phyloP scores from a whole-genome alignment of 441 rosid species.

The Populus hybrid region DNA sequence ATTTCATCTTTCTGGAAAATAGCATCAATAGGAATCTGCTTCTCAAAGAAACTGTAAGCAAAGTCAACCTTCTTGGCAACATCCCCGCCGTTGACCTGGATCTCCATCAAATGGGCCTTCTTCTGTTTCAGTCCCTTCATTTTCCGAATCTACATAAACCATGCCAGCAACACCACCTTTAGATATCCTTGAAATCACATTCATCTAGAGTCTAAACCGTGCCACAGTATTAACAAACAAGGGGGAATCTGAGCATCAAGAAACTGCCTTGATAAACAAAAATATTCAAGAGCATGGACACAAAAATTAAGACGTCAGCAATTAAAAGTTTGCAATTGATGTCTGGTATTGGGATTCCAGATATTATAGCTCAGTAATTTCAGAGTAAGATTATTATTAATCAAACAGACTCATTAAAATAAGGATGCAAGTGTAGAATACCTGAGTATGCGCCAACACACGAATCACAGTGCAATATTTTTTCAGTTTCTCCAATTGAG shows the following conservation, averaged over 20 bases:
- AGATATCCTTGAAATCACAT: not conserved
- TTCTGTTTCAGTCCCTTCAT: slow-evolving; percentile 92
- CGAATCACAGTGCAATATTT: slow-evolving; percentile 63
- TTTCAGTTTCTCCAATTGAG: slow-evolving; percentile 78
- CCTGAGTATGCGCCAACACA: slow-evolving; percentile 75
- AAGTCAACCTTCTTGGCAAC: slow-evolving; percentile 75
- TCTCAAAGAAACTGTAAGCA: slow-evolving; percentile 80
- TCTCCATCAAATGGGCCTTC: slow-evolving; percentile 88
- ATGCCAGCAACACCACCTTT: not conserved
- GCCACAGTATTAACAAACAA: not conserved
- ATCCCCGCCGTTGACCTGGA: slow-evolving; percentile 85
- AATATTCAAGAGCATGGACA: not conserved
- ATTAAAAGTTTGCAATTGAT: not conserved
- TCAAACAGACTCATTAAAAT: too few species aligned
- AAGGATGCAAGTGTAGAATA: not conserved
- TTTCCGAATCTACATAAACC: slow-evolving; percentile 55
- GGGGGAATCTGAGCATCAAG: not conserved
- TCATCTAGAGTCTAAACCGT: not conserved
- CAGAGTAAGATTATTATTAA: not conserved
- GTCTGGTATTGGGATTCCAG: not conserved
- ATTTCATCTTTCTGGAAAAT: slow-evolving; percentile 91
- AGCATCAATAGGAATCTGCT: slow-evolving; percentile 62
- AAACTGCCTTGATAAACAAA: too few species aligned
- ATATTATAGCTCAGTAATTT: not conserved
- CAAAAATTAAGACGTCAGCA: not conserved